A percentile compares a stretch with the other conserved stretches of the same genome.
Conservation (phyloP, 192 early-diverging fungal species). For the Pilaira anomala region DNA sequence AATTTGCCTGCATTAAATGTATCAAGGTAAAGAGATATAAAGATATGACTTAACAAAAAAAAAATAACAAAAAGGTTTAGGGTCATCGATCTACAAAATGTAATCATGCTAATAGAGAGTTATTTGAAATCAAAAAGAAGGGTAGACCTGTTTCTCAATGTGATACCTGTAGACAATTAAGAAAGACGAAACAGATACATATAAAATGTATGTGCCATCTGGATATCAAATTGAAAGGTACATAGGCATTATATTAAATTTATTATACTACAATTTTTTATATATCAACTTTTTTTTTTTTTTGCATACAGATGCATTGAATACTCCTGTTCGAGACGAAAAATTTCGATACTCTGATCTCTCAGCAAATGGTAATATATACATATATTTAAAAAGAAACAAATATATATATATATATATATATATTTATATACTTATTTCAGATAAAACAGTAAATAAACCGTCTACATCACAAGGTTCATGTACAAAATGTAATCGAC, state of each 20-base stretch:
- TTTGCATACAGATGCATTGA: not conserved
- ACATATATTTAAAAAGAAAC: not conserved
- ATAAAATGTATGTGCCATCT: slow-evolving; percentile 50
- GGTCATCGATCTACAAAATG: slow-evolving; percentile 38
- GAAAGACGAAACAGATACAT: slow-evolving; percentile 63
- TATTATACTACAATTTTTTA: not conserved
- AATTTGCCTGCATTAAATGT: slow-evolving; percentile 36
- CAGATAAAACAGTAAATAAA: not conserved
- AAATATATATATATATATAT: not conserved
- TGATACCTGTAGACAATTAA: slow-evolving; percentile 55
- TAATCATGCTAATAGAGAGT: slow-evolving; percentile 45
- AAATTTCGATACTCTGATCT: not conserved
- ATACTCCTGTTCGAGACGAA: not conserved
- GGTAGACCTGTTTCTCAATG: slow-evolving; percentile 70
- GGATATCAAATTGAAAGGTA: not conserved
- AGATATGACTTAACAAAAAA: not conserved
- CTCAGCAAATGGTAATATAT: not conserved
- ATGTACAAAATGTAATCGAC: slow-evolving; percentile 18
- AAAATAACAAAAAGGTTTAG: slow-evolving; percentile 4
- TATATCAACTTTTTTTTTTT: not conserved
- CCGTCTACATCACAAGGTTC: not conserved
- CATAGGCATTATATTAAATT: not conserved
- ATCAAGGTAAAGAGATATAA: slow-evolving; percentile 26
- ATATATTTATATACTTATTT: not conserved
- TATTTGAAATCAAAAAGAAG: slow-evolving; percentile 66